Percentiles rank a stretch among this genome's conserved stretches.
These are phyloP conservation scores for Berkeleyomyces basicola DNA, from an alignment of 2,329 filamentous ascomycete species.

Conservation along the genomic window DNA sequence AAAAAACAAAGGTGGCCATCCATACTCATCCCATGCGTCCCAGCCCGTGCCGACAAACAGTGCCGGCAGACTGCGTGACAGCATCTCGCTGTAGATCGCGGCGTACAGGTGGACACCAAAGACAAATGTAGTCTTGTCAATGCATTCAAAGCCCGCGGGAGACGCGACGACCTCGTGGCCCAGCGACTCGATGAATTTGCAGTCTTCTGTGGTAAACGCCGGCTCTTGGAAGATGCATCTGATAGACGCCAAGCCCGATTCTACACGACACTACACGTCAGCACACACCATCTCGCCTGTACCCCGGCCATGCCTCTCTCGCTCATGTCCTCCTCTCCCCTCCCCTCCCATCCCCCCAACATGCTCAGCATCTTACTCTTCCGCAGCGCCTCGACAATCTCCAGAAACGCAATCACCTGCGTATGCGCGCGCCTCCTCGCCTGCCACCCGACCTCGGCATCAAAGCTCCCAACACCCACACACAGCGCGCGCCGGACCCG, in stretches of 20 bases:
- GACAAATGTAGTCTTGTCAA: constrained; percentile 34
- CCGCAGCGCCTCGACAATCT: constrained; percentile 25
- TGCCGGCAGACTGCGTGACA: constrained; percentile 30
- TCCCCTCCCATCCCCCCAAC: background rate
- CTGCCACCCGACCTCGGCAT: constrained; percentile 31
- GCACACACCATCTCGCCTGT: background rate
- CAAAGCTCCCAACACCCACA: constrained; percentile 38
- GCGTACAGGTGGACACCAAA: constrained; percentile 47
- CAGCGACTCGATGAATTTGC: constrained; percentile 35
- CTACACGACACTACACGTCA: background rate
- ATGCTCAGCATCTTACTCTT: background rate
- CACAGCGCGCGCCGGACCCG: constrained; percentile 27
- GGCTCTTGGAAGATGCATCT: constrained; percentile 38
- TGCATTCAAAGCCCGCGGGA: constrained; percentile 34
- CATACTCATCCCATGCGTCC: constrained; percentile 34
- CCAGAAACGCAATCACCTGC: constrained; percentile 36
- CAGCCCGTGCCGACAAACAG: constrained; percentile 42
- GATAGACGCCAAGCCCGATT: constrained; percentile 20
- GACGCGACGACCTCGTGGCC: constrained; percentile 35
- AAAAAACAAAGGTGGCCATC: constrained; percentile 2
- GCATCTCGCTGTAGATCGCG: constrained; percentile 33
- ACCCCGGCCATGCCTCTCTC: background rate
- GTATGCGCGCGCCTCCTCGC: constrained; percentile 30
- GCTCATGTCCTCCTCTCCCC: background rate
- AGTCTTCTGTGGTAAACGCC: constrained; percentile 31